A percentile compares a stretch with the other conserved stretches of the same genome.
These are phyloP conservation scores for Jaapia argillacea DNA, from an alignment of 768 basidiomycete genomes.

Conservation along the genomic window DNA sequence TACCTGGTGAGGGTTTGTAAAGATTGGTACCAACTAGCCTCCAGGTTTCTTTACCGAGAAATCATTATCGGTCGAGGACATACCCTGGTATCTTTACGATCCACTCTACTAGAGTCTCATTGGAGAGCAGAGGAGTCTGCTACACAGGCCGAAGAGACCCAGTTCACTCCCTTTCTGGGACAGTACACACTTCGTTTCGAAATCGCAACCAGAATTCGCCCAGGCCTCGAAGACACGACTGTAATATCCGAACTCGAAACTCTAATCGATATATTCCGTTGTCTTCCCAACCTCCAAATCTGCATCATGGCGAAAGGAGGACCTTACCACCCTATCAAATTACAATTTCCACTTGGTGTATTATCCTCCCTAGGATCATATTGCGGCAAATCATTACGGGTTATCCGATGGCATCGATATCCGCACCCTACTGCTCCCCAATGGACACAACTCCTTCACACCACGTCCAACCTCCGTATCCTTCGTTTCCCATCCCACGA, in stretches of 20 bases:
- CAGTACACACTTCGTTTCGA: slow-evolving; percentile 16
- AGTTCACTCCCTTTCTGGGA: too few species aligned
- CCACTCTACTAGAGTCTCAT: slow-evolving; percentile 8
- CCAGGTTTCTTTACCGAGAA: slow-evolving; percentile 15
- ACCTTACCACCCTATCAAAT: not conserved
- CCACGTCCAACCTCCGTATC: too few species aligned
- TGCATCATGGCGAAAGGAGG: not conserved
- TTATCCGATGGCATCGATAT: not conserved
- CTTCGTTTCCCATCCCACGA: too few species aligned
- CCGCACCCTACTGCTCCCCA: too few species aligned
- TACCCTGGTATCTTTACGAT: slow-evolving; percentile 12
- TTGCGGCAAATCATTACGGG: not conserved
- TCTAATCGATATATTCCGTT: slow-evolving; percentile 8
- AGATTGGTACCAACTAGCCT: slow-evolving; percentile 18
- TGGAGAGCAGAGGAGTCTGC: too few species aligned
- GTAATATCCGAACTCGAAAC: slow-evolving; percentile 3
- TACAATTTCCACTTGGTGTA: not conserved
- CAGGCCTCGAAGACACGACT: not conserved
- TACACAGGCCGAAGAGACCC: slow-evolving; percentile 1
- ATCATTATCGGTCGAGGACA: slow-evolving; percentile 13
- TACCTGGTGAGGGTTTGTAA: slow-evolving; percentile 19
- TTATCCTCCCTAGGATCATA: not conserved
- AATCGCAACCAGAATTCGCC: slow-evolving; percentile 13
- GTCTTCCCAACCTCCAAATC: slow-evolving; percentile 13
- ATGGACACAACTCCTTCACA: too few species aligned